Evolutionary conservation across 108 stramenopile genomes (phyloP), one percentile per base, ranked within the genome.

Genomic region (Aurantiochytrium sp.): DNA sequence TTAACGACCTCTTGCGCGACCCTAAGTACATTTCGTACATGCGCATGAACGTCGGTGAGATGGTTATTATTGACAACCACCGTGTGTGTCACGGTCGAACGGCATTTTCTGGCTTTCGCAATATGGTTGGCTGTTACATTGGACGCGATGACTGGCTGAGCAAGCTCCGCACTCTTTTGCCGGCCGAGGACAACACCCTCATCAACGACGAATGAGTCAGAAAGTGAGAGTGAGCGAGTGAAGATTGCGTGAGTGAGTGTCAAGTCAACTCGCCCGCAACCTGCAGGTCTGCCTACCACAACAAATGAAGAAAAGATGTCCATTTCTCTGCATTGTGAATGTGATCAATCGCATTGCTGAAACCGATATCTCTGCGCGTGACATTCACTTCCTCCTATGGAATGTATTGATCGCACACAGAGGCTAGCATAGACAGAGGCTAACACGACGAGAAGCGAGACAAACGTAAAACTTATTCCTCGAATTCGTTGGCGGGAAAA

Each of bases 81-180:
- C 45, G 76, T 18, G 76, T 83, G 6, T 83, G 76, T 4, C 76
- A 83, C 51, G 76, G 76, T 12, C 76, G 76, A 4, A 83, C 76
- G n/a, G 45, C 76, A 21, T 83, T 83, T 83, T 25, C 45, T 2
- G 76, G 76, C 76, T 83, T 83, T 23, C 76, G 76, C 76, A 83
- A 83, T 23, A 83, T 83, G 76, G 4, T 83, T 35, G 76, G 76
- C n/a, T 83, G 76, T 45, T 83, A 83, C 76, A 83, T 83, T 47
- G 76, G 76, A 10, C 49, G 51, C 25, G 76, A 83, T 4, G 76
- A 83, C 51, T 83, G 76, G 76, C 19, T 53, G 18, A 83, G 76
- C 51, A 83, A 47, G 51, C 76, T 83, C 10, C 76, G 76, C 45
- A 83, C 49, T 6, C 51, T 83, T 43, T 23, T 69, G 3, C 64